These are phyloP conservation scores for Collybia sp. DNA, from an alignment of 768 basidiomycete species.

Conservation along the genomic window DNA sequence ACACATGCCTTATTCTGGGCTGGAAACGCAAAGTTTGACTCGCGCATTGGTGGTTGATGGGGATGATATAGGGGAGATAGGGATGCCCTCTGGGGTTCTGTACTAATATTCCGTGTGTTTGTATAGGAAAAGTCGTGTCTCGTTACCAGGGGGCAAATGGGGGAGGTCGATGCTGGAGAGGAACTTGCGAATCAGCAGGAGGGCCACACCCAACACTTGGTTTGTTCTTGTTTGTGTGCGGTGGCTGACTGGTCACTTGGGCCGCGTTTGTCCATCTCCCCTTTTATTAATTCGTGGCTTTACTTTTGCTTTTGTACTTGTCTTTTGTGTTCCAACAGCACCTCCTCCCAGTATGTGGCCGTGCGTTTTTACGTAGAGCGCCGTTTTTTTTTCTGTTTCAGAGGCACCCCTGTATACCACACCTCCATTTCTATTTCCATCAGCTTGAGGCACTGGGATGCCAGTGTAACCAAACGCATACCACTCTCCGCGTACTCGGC, in stretches of 20 bases:
- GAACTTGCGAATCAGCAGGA: not conserved
- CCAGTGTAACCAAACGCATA: too few species aligned
- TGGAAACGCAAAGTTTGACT: constrained; percentile 93
- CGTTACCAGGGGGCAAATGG: not conserved
- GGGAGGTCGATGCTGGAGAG: not conserved
- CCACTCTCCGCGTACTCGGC: too few species aligned
- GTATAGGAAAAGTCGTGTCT: not conserved
- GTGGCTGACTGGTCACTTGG: not conserved
- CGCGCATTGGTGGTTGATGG: constrained; percentile 57
- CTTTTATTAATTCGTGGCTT: too few species aligned
- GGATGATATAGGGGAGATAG: not conserved
- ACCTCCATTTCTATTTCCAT: too few species aligned
- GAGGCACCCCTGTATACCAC: too few species aligned
- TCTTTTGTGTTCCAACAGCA: not conserved
- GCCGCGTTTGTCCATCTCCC: not conserved
- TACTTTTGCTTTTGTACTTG: too few species aligned
- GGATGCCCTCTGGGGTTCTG: not conserved
- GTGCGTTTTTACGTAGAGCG: too few species aligned
- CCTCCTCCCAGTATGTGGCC: too few species aligned
- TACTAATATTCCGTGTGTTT: not conserved
- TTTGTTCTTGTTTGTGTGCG: not conserved
- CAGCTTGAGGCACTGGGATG: too few species aligned
- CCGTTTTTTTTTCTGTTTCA: too few species aligned
- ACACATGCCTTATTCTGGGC: constrained; percentile 94
- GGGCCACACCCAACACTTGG: not conserved